Conservation (phyloP, 495 filamentous ascomycete genomes). For the Xylaria venustula region DNA sequence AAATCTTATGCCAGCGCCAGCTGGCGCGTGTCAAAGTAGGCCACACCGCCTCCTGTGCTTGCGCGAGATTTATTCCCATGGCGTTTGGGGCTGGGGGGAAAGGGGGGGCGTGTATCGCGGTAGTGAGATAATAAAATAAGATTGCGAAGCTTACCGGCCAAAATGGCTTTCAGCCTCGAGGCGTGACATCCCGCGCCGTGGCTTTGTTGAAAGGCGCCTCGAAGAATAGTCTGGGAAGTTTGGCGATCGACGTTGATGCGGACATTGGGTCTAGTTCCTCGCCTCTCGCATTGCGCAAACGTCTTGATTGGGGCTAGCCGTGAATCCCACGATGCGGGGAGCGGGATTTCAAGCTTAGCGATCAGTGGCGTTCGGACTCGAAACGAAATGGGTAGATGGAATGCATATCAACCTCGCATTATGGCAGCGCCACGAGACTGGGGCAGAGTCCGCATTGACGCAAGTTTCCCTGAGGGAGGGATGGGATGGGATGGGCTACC, state of each 20-base stretch:
- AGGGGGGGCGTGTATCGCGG: neutral
- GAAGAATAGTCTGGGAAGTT: conserved; percentile 62
- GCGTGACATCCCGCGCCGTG: conserved; percentile 50
- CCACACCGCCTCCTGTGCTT: conserved; percentile 48
- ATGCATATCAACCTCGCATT: conserved; percentile 80
- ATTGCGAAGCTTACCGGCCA: conserved; percentile 50
- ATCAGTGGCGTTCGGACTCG: conserved; percentile 67
- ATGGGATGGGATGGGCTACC: conserved; percentile 28
- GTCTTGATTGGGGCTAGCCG: too few species aligned
- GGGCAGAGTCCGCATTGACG: conserved; percentile 37
- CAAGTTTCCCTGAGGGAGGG: conserved; percentile 16
- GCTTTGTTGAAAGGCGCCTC: conserved; percentile 65
- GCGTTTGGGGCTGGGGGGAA: conserved; percentile 40
- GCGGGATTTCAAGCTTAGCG: conserved; percentile 56
- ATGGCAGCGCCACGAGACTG: conserved; percentile 67
- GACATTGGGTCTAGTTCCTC: conserved; percentile 64
- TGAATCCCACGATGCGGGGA: conserved; percentile 54
- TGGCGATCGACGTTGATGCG: conserved; percentile 59
- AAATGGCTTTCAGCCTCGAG: conserved; percentile 52
- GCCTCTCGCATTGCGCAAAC: conserved; percentile 61
- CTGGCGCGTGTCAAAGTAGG: conserved; percentile 44
- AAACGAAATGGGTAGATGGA: conserved; percentile 58
- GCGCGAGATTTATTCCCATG: conserved; percentile 36
- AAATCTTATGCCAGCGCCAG: conserved; percentile 65
- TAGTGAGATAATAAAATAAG: conserved; percentile 61